Evolutionary conservation across 108 stramenopile species (phyloP).

Genomic region (Cylindrotheca fusiformis): DNA sequence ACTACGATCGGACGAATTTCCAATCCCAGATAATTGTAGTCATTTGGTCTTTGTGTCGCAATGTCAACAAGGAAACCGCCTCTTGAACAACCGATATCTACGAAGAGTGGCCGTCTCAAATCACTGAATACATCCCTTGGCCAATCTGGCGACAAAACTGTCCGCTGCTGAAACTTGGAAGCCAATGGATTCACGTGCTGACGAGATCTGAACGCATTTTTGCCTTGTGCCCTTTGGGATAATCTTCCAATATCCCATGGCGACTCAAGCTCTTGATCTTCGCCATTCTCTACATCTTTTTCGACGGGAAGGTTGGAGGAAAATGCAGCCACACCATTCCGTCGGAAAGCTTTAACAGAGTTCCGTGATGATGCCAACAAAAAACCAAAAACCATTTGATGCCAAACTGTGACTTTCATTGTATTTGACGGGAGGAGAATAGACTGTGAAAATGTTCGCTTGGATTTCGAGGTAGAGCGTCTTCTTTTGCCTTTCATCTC

Average conservation of each 20-base stretch:
- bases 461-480: no score
- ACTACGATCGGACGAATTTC: slow-evolving; percentile 84
- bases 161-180: slow-evolving; percentile 55
- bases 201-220: slow-evolving; percentile 52
- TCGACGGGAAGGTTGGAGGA: no score
- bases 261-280: not conserved
- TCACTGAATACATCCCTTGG: slow-evolving; percentile 54
- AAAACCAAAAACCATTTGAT: no score
- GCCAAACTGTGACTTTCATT: no score
- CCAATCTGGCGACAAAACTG: slow-evolving; percentile 66
- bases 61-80: slow-evolving; percentile 82
- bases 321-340: no score
- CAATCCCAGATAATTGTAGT: slow-evolving; percentile 84
- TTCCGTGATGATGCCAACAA: no score
- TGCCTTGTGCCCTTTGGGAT: slow-evolving; percentile 14
- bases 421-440: no score
- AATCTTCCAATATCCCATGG: slow-evolving; percentile 37
- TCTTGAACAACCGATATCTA: slow-evolving; percentile 89
- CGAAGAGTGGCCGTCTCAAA: slow-evolving; percentile 55
- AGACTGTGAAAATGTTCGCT: no score
- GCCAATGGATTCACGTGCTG: slow-evolving; percentile 91
- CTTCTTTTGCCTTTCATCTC: no score
- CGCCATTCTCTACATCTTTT: no score
- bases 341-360: no score
- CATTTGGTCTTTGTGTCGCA: slow-evolving; percentile 39